Evolutionary conservation across 352 stramenopile genomes (phyloP).

Genomic region (Phytophthora kernoviae): DNA sequence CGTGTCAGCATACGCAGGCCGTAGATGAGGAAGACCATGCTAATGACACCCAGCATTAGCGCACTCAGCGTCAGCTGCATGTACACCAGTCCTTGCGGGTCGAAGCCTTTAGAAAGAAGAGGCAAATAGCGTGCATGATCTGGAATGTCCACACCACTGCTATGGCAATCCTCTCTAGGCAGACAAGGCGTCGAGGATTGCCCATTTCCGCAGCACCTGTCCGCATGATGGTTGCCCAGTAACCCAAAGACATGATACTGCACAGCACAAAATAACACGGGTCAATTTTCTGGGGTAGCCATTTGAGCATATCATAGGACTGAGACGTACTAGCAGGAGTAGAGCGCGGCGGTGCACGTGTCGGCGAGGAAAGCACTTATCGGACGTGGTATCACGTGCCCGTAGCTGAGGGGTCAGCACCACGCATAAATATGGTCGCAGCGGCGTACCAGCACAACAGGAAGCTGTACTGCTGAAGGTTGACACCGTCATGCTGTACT

Average conservation of each 20-base stretch:
- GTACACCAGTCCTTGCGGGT: conserved; percentile 14
- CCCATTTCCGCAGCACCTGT: conserved; percentile 11
- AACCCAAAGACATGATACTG: conserved; percentile 25
- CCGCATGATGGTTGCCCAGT: conserved; percentile 29
- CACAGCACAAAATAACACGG: background rate
- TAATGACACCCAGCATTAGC: conserved; percentile 23
- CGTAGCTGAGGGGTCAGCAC: conserved; percentile 23
- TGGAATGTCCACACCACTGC: conserved; percentile 22
- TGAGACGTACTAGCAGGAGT: conserved; percentile 27
- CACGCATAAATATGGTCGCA: conserved; percentile 23
- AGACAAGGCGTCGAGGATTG: conserved; percentile 11
- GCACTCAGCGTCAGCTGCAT: conserved; percentile 20
- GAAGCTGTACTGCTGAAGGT: conserved; percentile 26
- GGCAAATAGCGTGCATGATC: conserved; percentile 14
- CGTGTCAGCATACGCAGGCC: conserved; percentile 20
- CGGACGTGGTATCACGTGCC: conserved; percentile 22
- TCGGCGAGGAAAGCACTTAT: conserved; percentile 25
- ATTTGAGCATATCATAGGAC: background rate
- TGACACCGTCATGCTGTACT: conserved; percentile 17
- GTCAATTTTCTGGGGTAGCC: background rate
- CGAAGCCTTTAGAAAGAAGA: conserved; percentile 29
- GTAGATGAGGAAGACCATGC: conserved; percentile 20
- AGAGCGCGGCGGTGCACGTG: conserved; percentile 28
- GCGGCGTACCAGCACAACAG: conserved; percentile 19
- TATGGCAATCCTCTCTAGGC: conserved; percentile 14